Base-by-base conservation (phyloP, 2,329 filamentous ascomycete species). In the Penicillium sp. region DNA sequence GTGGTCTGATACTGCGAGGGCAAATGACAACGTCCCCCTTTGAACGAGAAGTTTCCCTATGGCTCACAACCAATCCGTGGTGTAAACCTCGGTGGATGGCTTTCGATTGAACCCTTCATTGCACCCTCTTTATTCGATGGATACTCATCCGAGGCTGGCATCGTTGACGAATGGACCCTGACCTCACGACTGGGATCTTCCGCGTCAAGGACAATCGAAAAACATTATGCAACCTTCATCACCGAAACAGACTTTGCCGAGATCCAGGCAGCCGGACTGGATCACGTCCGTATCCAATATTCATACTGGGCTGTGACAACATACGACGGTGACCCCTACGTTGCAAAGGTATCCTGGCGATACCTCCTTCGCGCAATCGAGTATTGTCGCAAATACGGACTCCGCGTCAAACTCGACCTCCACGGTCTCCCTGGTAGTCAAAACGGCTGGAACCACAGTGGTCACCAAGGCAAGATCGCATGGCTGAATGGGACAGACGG, bases 381-480 rank as follows among this genome's bases (percentile, higher is more conserved):
- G 67, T 98, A 88, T 79, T 88, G 87, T 36, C 85, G 93, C 22
- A 90, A 94, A 63, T 86, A 96, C 66, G 93, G 93, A 0, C 74
- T 98, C 4, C 85, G 93, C 1, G 82, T 98, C 32, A 97, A 97
- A 53, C 80, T 98, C 3, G 93, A 98, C 66, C 73, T 96, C 4
- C 93, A 98, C 70, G 89, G 79, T n/a, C 75, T 93, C 0, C 91
- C 91, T 0, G 93, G 93, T 0, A 91, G 86, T 50, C 93, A 97
- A 64, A 98, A 98, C 61, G 93, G 93, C 1, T 97, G 91, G 91
- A 96, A 96, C 60, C 93, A 98, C 68, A 94, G 87, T 57, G 93
- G 93, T 0, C 81, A 83, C 8, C 84, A 86, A 65, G 91, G 93
- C 1, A 51, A 70, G 1, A 91, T 97, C 53, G 78, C 81, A 22